phyloP scores from a whole-genome alignment of 2,329 filamentous ascomycete genomes.

The Ascochyta pisi region DNA sequence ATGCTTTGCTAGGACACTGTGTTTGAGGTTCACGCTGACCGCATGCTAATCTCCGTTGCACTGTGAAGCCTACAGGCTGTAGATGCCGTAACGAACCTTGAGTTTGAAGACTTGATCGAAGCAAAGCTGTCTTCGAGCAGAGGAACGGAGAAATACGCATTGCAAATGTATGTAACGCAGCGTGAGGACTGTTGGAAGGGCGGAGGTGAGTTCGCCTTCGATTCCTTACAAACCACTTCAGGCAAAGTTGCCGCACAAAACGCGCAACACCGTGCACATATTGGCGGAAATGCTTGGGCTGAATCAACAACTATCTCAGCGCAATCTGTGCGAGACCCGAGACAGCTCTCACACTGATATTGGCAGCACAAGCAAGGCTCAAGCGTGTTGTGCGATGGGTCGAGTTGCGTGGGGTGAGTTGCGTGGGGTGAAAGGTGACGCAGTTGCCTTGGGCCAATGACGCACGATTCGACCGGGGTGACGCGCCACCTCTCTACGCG shows the following conservation, averaged over 20 bases:
- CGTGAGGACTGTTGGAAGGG: neutral
- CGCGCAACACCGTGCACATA: conserved; percentile 1
- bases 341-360: neutral
- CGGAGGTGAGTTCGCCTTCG: neutral
- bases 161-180: neutral
- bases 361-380: neutral
- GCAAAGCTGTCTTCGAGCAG: neutral
- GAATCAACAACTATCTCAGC: neutral
- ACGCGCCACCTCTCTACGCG: conserved; percentile 14
- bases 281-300: no score
- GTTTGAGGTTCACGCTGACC: neutral
- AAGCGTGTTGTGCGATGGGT: neutral
- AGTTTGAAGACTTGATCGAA: neutral
- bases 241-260: conserved; percentile 1
- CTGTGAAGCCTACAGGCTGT: neutral
- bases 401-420: neutral
- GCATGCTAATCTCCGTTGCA: conserved; percentile 4
- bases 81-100: neutral
- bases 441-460: conserved; percentile 3
- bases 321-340: neutral
- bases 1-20: conserved; percentile 8
- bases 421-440: neutral
- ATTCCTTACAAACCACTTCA: neutral
- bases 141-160: neutral
- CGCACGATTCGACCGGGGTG: neutral